phyloP scores from a whole-genome alignment of 1,284 basidiomycete species.

The Crucibulum parvulum region DNA sequence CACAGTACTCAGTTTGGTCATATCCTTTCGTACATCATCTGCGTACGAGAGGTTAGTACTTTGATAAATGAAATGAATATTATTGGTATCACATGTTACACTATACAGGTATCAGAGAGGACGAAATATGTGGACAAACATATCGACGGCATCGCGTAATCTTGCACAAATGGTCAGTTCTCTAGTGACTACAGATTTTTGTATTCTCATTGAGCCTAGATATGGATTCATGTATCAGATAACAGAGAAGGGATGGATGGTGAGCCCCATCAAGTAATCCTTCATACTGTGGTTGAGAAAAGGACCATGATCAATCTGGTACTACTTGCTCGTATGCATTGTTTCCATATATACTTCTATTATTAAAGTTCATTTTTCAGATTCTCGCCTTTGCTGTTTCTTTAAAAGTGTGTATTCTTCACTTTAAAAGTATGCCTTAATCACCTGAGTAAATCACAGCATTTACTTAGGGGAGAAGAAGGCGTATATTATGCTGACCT shows the following conservation, averaged over 20 bases:
- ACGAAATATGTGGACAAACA: conserved; percentile 65
- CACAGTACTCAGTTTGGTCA: conserved; percentile 71
- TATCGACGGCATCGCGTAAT: conserved; percentile 55
- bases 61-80: background rate
- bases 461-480: background rate
- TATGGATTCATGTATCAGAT: conserved; percentile 66
- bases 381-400: conserved; percentile 1
- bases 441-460: background rate
- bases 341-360: background rate
- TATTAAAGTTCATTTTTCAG: background rate
- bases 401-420: background rate
- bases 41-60: conserved; percentile 67
- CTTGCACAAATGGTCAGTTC: conserved; percentile 52
- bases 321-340: conserved; percentile 7
- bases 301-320: conserved; percentile 76
- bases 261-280: conserved; percentile 28
- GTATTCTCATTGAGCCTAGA: conserved; percentile 32
- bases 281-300: conserved; percentile 69
- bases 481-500: conserved; percentile 1
- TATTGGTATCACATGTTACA: background rate
- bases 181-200: background rate
- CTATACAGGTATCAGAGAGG: conserved; percentile 59
- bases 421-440: background rate
- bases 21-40: conserved; percentile 67
- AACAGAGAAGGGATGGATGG: conserved; percentile 43